Conservation (phyloP, 352 stramenopile species). For the Pythium biforme region DNA sequence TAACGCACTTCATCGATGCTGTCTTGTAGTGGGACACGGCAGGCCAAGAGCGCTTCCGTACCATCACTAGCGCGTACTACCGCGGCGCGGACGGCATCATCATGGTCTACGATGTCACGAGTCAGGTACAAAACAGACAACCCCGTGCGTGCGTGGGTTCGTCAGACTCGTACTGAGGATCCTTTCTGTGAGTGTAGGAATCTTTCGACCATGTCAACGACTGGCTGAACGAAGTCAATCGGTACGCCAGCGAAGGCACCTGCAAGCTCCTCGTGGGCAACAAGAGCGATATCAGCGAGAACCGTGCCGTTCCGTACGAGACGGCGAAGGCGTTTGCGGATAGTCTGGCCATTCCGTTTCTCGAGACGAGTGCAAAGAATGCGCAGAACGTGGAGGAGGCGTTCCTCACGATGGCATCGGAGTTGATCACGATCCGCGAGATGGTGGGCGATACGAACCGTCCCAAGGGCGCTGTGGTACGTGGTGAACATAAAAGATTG, state of each 20-base stretch:
- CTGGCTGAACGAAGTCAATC: slow-evolving; percentile 99
- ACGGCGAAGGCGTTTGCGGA: slow-evolving; percentile 97
- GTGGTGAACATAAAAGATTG: too few relatives aligned
- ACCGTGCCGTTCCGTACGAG: slow-evolving; percentile 96
- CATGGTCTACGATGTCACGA: slow-evolving; percentile 99
- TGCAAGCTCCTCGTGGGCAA: slow-evolving; percentile 99
- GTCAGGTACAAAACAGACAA: slow-evolving; percentile 56
- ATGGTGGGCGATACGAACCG: slow-evolving; percentile 80
- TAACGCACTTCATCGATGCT: neutral
- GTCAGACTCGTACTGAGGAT: too few relatives aligned
- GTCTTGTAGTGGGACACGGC: slow-evolving; percentile 94
- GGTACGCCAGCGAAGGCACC: slow-evolving; percentile 97
- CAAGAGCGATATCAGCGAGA: slow-evolving; percentile 98
- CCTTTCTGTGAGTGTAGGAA: slow-evolving; percentile 80
- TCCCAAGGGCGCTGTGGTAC: slow-evolving; percentile 61
- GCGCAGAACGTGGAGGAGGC: slow-evolving; percentile 98
- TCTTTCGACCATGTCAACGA: slow-evolving; percentile 99
- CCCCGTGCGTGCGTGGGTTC: too few relatives aligned
- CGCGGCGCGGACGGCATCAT: slow-evolving; percentile 97
- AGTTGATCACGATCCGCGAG: slow-evolving; percentile 95
- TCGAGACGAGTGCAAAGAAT: slow-evolving; percentile 99
- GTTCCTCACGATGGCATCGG: slow-evolving; percentile 99
- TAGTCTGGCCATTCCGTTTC: slow-evolving; percentile 96
- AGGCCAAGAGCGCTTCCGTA: slow-evolving; percentile 98
- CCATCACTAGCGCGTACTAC: slow-evolving; percentile 99